phyloP scores from a whole-genome alignment of 305 asterid genomes.

The Solanum hybrid region DNA sequence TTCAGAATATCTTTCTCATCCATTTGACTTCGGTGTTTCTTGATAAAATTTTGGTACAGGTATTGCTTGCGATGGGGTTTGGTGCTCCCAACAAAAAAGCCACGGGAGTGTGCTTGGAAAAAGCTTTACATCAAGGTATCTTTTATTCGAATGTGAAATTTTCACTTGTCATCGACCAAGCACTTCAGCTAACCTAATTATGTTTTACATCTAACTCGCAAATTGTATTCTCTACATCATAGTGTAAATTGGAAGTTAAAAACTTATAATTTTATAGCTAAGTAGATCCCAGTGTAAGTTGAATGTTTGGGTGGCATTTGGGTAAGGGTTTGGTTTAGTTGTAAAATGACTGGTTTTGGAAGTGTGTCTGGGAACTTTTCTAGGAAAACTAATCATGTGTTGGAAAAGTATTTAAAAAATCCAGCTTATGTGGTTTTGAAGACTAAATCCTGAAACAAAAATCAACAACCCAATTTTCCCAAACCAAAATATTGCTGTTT shows the following conservation, averaged over 20 bases:
- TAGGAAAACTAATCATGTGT: background rate
- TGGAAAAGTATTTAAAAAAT: background rate
- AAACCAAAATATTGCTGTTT: background rate
- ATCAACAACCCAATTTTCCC: background rate
- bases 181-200: background rate
- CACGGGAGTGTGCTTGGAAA: constrained; percentile 92
- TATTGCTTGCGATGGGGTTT: constrained; percentile 93
- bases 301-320: background rate
- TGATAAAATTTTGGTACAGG: constrained; percentile 27
- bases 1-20: background rate
- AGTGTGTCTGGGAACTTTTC: background rate
- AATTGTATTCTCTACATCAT: background rate
- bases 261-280: background rate
- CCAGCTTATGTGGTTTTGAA: background rate
- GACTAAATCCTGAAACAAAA: background rate
- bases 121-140: constrained; percentile 78
- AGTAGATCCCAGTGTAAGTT: background rate
- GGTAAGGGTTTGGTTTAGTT: background rate
- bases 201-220: background rate
- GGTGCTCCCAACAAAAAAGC: constrained; percentile 48
- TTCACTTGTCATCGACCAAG: background rate
- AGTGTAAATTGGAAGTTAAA: background rate
- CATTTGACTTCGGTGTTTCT: background rate
- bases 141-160: background rate
- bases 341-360: background rate